Evolutionary conservation across 805 yeast species (phyloP).

Genomic region (Priceomyces castillae): DNA sequence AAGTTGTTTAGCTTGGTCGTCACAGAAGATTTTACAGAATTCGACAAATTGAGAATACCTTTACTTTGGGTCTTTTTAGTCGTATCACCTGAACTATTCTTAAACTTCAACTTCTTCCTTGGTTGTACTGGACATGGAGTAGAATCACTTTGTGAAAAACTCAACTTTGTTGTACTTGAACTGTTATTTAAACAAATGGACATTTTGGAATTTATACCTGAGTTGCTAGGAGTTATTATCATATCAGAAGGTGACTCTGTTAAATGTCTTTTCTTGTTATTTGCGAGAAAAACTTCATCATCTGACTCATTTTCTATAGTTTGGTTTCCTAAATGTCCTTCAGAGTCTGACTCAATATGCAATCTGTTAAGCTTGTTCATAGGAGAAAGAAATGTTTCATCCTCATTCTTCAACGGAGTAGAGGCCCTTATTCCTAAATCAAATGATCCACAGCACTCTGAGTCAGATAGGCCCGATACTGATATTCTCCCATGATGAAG

Average conservation of each 20-base stretch:
- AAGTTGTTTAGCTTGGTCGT: slow-evolving; percentile 18
- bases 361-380: slow-evolving; percentile 33
- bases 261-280: slow-evolving; percentile 22
- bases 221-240: slow-evolving; percentile 22
- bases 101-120: slow-evolving; percentile 33
- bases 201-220: slow-evolving; percentile 9
- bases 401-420: slow-evolving; percentile 9
- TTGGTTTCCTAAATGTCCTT: slow-evolving; percentile 22
- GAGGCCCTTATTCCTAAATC: slow-evolving; percentile 11
- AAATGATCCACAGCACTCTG: slow-evolving; percentile 5
- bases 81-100: slow-evolving; percentile 10
- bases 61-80: slow-evolving; percentile 15
- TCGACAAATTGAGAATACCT: slow-evolving; percentile 29
- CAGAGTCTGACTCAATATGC: slow-evolving; percentile 22
- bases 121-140: slow-evolving; percentile 46
- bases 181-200: slow-evolving; percentile 8
- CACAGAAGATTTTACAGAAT: slow-evolving; percentile 28
- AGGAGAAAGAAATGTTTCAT: slow-evolving; percentile 29
- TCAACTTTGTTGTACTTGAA: slow-evolving; percentile 10
- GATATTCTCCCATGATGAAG: background rate
- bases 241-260: slow-evolving; percentile 25
- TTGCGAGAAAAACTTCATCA: slow-evolving; percentile 12
- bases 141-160: slow-evolving; percentile 37
- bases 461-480: background rate
- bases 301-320: slow-evolving; percentile 24